Evolutionary conservation across 441 rosid species (phyloP).

Genomic region (Adansonia gregorii): DNA sequence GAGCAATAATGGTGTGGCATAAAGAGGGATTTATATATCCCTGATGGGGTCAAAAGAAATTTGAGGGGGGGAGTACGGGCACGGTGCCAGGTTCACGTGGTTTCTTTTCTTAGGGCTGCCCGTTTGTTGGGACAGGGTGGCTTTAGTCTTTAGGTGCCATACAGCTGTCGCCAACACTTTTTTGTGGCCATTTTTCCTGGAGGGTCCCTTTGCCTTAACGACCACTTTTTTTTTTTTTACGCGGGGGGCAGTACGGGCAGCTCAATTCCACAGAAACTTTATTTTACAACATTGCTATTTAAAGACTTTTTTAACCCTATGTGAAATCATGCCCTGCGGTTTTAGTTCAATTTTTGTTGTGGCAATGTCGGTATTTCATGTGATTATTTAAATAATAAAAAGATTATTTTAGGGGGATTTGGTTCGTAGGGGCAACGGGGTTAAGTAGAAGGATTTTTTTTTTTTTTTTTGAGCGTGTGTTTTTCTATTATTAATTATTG

Average conservation of each 20-base stretch:
- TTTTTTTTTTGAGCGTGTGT: neutral
- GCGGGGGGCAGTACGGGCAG: neutral
- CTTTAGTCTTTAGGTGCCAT: slow-evolving; percentile 22
- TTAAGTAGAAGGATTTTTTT: neutral
- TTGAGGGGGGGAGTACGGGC: neutral
- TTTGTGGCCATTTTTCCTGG: neutral
- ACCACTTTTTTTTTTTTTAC: neutral
- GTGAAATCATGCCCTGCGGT: neutral
- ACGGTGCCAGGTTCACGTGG: neutral
- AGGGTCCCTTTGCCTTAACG: slow-evolving; percentile 16
- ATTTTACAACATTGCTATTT: neutral
- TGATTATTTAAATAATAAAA: neutral
- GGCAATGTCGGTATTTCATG: slow-evolving; percentile 9
- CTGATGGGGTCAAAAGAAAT: slow-evolving; percentile 3
- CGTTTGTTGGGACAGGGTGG: slow-evolving; percentile 29
- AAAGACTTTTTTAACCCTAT: slow-evolving; percentile 18
- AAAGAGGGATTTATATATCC: neutral
- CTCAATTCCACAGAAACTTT: neutral
- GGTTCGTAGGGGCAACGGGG: neutral
- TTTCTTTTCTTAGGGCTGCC: neutral
- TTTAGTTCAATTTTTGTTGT: neutral
- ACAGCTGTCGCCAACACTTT: slow-evolving; percentile 50
- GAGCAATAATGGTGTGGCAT: neutral
- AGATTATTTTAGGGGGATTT: neutral
- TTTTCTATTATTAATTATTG: neutral